Percentiles rank a stretch among this genome's conserved stretches.
These are phyloP conservation scores for Trifolium pratense DNA, from an alignment of 306 rosid genomes.

Conservation along the genomic window DNA sequence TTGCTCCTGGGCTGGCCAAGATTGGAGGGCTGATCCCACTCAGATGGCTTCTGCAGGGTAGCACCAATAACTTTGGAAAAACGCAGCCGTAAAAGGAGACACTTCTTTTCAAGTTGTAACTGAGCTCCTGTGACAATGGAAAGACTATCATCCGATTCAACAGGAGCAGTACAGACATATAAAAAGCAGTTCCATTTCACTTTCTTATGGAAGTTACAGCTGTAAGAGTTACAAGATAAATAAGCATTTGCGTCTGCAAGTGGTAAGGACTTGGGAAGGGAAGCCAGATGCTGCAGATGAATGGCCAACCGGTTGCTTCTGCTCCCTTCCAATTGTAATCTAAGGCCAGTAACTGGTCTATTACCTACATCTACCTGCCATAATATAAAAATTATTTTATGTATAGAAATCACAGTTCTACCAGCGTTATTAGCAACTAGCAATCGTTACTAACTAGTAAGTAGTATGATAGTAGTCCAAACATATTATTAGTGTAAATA, in stretches of 20 bases:
- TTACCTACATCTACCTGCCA: conserved; percentile 84
- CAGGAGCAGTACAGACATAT: conserved; percentile 85
- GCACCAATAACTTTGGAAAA: conserved; percentile 49
- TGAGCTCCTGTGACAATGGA: conserved; percentile 86
- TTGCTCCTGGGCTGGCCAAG: conserved; percentile 5
- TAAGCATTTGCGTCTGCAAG: conserved; percentile 65
- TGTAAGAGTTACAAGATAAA: conserved; percentile 53
- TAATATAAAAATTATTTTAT: neutral
- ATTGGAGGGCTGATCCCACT: conserved; percentile 42
- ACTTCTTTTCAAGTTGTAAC: conserved; percentile 67
- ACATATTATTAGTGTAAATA: no score
- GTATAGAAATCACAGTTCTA: conserved; percentile 7
- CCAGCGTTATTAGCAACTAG: neutral
- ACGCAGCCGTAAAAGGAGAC: conserved; percentile 48
- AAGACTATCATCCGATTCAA: conserved; percentile 71
- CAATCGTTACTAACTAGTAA: no score
- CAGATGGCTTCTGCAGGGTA: conserved; percentile 39
- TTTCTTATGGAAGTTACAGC: conserved; percentile 64
- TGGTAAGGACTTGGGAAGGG: conserved; percentile 67
- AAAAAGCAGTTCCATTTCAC: conserved; percentile 77
- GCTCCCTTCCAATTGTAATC: conserved; percentile 82
- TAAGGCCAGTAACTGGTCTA: conserved; percentile 78
- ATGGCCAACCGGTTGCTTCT: conserved; percentile 81
- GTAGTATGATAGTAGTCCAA: no score
- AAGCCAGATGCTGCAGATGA: conserved; percentile 77